Percentiles rank a stretch among this genome's conserved stretches.
Evolutionary conservation across 1,139 yeast genomes (phyloP).

Genomic region (Candida sanyaensis): DNA sequence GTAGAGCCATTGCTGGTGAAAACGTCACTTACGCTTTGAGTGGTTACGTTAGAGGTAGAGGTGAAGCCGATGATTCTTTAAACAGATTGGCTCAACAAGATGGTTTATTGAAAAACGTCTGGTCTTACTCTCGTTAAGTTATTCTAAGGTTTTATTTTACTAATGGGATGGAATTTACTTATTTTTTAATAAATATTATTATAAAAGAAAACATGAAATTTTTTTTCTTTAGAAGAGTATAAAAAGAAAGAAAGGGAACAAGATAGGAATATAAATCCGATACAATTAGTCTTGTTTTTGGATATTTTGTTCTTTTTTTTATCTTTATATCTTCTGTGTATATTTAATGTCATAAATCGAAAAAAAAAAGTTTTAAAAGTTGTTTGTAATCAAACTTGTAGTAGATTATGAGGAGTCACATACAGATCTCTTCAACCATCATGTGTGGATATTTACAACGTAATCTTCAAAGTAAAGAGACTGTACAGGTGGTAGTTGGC

Average conservation of each 20-base stretch:
- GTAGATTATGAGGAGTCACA: too few relatives aligned
- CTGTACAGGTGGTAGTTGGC: too few relatives aligned
- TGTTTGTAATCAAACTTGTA: too few relatives aligned
- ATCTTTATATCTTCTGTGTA: conserved; percentile 8
- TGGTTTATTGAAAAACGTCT: conserved; percentile 97
- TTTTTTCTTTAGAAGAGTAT: background rate
- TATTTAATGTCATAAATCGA: conserved; percentile 12
- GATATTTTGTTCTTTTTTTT: background rate
- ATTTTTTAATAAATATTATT: too few relatives aligned
- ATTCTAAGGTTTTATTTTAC: background rate
- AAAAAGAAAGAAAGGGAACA: background rate
- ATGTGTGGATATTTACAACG: too few relatives aligned
- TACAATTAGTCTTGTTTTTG: background rate
- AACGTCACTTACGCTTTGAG: conserved; percentile 94
- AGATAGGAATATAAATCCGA: background rate
- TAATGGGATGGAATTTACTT: too few relatives aligned
- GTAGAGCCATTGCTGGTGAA: conserved; percentile 91
- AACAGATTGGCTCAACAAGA: conserved; percentile 99
- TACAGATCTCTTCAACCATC: too few relatives aligned
- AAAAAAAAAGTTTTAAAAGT: conserved; percentile 1
- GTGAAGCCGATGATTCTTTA: conserved; percentile 97
- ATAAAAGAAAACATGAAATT: background rate
- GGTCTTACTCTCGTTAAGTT: conserved; percentile 97
- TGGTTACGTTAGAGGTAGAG: conserved; percentile 82
- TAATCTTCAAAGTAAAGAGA: too few relatives aligned